Percentiles rank a stretch among this genome's conserved stretches.
Evolutionary conservation across 176 grass and related monocot genomes (phyloP).

Genomic region (Carex myosuroides): DNA sequence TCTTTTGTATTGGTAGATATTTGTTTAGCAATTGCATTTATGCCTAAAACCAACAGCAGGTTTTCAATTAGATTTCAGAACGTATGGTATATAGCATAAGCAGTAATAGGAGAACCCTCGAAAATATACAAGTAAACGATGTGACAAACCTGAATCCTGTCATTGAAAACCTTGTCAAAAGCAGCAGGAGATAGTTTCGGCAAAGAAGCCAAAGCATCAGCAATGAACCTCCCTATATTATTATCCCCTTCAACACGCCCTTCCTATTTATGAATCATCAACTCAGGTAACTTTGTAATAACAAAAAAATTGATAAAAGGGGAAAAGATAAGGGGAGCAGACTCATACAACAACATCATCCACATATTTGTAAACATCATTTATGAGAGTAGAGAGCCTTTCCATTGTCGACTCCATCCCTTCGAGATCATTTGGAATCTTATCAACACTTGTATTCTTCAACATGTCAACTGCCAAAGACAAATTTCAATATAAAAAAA

Average conservation of each 20-base stretch:
- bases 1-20: background rate
- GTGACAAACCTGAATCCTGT: slow-evolving; percentile 67
- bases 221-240: slow-evolving; percentile 58
- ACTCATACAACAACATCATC: slow-evolving; percentile 77
- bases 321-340: background rate
- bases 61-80: background rate
- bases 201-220: slow-evolving; percentile 59
- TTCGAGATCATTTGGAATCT: slow-evolving; percentile 84
- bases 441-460: slow-evolving; percentile 70
- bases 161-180: slow-evolving; percentile 91
- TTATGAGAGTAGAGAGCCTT: slow-evolving; percentile 64
- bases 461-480: slow-evolving; percentile 55
- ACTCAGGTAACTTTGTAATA: background rate
- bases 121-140: background rate
- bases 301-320: background rate
- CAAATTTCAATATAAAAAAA: background rate
- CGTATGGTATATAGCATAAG: background rate
- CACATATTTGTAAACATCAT: slow-evolving; percentile 90
- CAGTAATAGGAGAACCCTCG: too few relatives aligned
- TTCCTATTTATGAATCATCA: slow-evolving; percentile 39
- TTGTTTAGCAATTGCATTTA: background rate
- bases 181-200: slow-evolving; percentile 63
- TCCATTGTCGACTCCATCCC: slow-evolving; percentile 92
- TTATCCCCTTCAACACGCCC: slow-evolving; percentile 57
- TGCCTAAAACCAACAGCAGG: background rate